phyloP scores from a whole-genome alignment of 192 early-diverging fungal genomes.

The Podochytrium sp. region DNA sequence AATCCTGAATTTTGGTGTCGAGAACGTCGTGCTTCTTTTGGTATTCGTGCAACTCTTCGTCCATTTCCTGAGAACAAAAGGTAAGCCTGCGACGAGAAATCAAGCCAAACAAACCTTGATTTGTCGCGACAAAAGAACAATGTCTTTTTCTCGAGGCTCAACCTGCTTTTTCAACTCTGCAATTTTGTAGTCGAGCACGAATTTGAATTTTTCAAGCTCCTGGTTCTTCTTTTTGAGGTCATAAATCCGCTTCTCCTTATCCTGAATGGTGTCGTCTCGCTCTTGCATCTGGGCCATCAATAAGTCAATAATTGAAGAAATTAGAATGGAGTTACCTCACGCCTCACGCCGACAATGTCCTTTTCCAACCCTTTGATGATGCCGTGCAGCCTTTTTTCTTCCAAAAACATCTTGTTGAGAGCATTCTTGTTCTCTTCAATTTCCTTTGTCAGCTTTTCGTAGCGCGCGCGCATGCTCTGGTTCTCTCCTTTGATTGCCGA shows the following conservation, averaged over 20 bases:
- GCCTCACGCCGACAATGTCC: conserved; percentile 53
- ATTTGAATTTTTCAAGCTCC: conserved; percentile 68
- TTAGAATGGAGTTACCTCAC: conserved; percentile 50
- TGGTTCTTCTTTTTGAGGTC: conserved; percentile 66
- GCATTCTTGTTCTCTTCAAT: conserved; percentile 60
- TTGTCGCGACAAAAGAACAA: conserved; percentile 44
- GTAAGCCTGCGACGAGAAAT: neutral
- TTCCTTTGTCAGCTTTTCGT: conserved; percentile 41
- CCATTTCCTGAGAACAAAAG: conserved; percentile 52
- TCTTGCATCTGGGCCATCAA: conserved; percentile 64
- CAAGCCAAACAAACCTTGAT: conserved; percentile 41
- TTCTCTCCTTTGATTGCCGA: conserved; percentile 52
- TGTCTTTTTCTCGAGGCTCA: conserved; percentile 58
- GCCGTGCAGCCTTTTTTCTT: conserved; percentile 46
- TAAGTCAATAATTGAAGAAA: no score
- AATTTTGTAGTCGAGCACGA: conserved; percentile 65
- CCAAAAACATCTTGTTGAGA: conserved; percentile 43
- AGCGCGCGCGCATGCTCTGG: conserved; percentile 45
- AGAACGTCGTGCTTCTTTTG: conserved; percentile 43
- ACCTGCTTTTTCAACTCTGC: conserved; percentile 61
- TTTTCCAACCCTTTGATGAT: conserved; percentile 56
- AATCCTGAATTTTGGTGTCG: conserved; percentile 47
- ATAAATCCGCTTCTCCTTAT: conserved; percentile 65
- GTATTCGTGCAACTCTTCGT: conserved; percentile 54
- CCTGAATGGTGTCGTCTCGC: conserved; percentile 62